Evolutionary conservation across 306 rosid genomes (phyloP), one percentile per base, ranked within the genome.

Genomic region (Fagus sylvatica): DNA sequence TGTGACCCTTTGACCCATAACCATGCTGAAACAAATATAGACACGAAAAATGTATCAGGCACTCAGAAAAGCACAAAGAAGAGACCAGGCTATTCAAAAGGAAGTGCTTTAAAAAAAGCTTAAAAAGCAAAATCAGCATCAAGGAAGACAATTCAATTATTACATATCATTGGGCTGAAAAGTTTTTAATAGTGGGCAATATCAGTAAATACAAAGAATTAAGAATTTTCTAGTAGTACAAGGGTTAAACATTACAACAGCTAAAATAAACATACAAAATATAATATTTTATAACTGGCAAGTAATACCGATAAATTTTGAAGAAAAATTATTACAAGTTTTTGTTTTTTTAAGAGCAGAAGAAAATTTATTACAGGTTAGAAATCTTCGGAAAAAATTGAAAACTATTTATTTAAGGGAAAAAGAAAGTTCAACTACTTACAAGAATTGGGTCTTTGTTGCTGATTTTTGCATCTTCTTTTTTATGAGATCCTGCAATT

Each of bases 1-100:
- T 96, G 84, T 93, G 93, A 74, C 96, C 96, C 89, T 89, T 96
- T 9, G 98, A 93, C 30, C 99, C 97, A 81, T 87, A 90, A 71
- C 99, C 98, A 78, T 83, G 89, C 98, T 93, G 89, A 71, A 69
- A 34, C 59, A 83, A 65, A 65, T 65, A 39, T 11, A 65, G 13
- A n/a, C 71, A 71, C 40, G 36, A 66, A 43, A 34, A n/a, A 41
- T 55, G 66, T 11, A n/a, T 62, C 48, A 72, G 76, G 53, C 30
- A 75, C 48, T 28, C 32, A 19, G 64, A 4, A 37, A 33, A 51
- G 9, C 12, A 37, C 36, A 72, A 71, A 1, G 22, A 65, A 65
- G 71, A 37, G 32, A 65, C 46, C 43, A 65, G 40, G 39, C 71
- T 34, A 37, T 32, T 37, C 30, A 3, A 39, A 65, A 33, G 32